Percentiles rank a stretch among this genome's conserved stretches.
Conservation (phyloP, 495 filamentous ascomycete species). For the Jackrogersella multiformis region DNA sequence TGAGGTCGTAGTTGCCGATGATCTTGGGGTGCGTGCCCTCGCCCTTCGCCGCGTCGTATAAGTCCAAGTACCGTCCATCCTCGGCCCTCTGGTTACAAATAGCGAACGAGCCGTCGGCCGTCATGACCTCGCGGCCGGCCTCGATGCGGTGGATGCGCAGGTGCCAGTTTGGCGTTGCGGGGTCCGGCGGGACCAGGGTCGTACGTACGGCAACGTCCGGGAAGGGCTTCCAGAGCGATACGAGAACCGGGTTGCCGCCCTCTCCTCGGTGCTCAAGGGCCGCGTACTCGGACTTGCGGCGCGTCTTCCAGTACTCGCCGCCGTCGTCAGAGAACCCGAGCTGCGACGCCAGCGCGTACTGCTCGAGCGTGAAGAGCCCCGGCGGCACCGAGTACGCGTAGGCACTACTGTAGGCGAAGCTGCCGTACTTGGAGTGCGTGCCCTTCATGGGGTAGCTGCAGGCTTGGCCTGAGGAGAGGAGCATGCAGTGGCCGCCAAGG, state of each 20-base stretch:
- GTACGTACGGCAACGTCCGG: conserved; percentile 70
- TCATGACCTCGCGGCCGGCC: conserved; percentile 67
- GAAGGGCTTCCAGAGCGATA: conserved; percentile 74
- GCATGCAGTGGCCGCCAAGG: conserved; percentile 72
- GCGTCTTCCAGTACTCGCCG: conserved; percentile 81
- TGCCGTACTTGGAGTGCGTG: conserved; percentile 83
- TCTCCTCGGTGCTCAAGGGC: conserved; percentile 61
- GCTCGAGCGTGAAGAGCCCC: conserved; percentile 77
- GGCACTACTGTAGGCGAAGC: conserved; percentile 77
- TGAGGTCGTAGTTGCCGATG: conserved; percentile 65
- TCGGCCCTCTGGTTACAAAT: conserved; percentile 68
- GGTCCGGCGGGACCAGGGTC: conserved; percentile 67
- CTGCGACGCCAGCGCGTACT: conserved; percentile 77
- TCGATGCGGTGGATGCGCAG: conserved; percentile 68
- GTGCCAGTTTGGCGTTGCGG: conserved; percentile 70
- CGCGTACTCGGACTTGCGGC: conserved; percentile 67
- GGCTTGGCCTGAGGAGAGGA: conserved; percentile 77
- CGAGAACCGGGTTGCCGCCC: conserved; percentile 59
- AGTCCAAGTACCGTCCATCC: conserved; percentile 67
- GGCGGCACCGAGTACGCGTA: conserved; percentile 82
- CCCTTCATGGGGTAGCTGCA: conserved; percentile 83
- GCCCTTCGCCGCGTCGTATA: conserved; percentile 53
- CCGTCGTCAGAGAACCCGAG: conserved; percentile 80
- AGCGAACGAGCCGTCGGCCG: conserved; percentile 75
- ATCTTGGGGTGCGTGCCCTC: conserved; percentile 62